Base-by-base conservation (phyloP, 106 monocot species). In the Allium sativum region DNA sequence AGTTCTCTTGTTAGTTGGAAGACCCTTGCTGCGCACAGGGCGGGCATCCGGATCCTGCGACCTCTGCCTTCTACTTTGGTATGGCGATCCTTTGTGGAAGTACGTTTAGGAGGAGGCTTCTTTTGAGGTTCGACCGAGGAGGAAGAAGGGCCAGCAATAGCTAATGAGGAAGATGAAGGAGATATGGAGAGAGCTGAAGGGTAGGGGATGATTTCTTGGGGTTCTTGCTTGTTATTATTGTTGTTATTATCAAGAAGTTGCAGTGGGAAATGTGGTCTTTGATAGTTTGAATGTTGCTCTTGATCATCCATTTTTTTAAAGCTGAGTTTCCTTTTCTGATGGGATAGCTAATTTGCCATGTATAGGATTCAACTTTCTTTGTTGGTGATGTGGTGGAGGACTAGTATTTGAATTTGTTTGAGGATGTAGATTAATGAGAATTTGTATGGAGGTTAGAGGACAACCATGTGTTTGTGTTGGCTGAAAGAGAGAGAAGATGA, bases 1-100 rank as follows among this genome's bases (percentile, higher is more conserved):
- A 90, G 90, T 74, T 90, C 90, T 12, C 84, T 75, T 7, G 89
- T 89, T n/a, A 89, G 73, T 58, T 84, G 89, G 71, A 89, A 89
- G 48, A 89, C 89, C 10, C 89, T 68, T 11, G 89, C 89, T 8
- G 89, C 89, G 76, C 89, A 89, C 19, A 79, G 68, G 20, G 84
- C 84, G 3, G 89, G 89, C 89, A 89, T 89, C 65, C 89, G 84
- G 64, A 89, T 89, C 62, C 89, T 80, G 18, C 89, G 78, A 9
- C 89, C 89, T 3, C 89, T 81, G 45, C 84, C 89, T 55, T 89
- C 89, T 21, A 89, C 89, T 65, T 89, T 89, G 48, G 89, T 89
- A 76, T 89, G 89, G 19, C 89, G 78, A 62, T 89, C 89, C 69
- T 89, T 89, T 19, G 84, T 81, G 16, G 89, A 84, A 42, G 62